Evolutionary conservation across 345 rosid species (phyloP).

Genomic region (Brassica nigra): DNA sequence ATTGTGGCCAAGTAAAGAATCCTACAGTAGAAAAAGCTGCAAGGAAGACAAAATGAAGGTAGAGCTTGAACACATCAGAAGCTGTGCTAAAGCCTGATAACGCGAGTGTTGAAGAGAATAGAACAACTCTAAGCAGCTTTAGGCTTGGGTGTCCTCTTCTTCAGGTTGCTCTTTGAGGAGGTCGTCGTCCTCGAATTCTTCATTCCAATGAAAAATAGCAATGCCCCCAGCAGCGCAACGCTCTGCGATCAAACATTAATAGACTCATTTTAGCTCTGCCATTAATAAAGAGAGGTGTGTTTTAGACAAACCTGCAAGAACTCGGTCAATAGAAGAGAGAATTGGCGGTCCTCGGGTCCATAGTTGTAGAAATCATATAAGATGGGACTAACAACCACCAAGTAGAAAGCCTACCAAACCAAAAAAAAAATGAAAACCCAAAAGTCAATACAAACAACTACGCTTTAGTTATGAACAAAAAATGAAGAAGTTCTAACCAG

Average conservation of each 20-base stretch:
- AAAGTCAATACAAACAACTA: conserved; percentile 10
- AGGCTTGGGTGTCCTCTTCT: conserved; percentile 61
- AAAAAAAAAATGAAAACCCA: not conserved
- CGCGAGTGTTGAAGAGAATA: conserved; percentile 11
- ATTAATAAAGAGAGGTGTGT: not conserved
- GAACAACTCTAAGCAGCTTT: conserved; percentile 52
- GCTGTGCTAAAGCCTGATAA: conserved; percentile 22
- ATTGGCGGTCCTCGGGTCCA: conserved; percentile 44
- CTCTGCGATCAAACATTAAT: conserved; percentile 46
- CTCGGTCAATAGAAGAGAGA: conserved; percentile 52
- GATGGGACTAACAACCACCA: conserved; percentile 60
- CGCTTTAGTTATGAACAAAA: not conserved
- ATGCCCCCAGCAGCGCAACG: conserved; percentile 76
- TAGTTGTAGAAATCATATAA: conserved; percentile 86
- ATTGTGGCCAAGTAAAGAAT: conserved; percentile 12
- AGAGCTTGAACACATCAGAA: conserved; percentile 5
- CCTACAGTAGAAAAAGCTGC: not conserved
- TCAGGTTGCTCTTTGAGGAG: conserved; percentile 44
- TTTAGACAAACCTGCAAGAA: conserved; percentile 61
- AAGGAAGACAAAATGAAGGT: conserved; percentile 1
- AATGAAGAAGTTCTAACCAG: conserved; percentile 54
- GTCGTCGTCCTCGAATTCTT: conserved; percentile 55
- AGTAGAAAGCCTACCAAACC: conserved; percentile 56
- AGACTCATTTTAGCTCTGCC: not conserved
- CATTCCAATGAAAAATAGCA: conserved; percentile 85